phyloP scores from a whole-genome alignment of 2,329 filamentous ascomycete species.

The Phialemonium atrogriseum region DNA sequence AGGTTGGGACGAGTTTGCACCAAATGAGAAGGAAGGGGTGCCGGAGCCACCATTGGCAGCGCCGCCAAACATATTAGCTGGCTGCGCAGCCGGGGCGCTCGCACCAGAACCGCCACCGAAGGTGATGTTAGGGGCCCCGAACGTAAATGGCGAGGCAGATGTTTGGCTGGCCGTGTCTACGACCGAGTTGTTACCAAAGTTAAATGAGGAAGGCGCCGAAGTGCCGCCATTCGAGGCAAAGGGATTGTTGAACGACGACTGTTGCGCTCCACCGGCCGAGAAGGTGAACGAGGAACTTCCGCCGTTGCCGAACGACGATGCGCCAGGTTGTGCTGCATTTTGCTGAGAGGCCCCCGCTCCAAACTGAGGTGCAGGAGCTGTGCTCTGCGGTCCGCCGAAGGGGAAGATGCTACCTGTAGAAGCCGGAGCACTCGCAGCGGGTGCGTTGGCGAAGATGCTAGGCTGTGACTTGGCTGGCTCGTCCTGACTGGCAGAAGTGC shows the following conservation, averaged over 20 bases:
- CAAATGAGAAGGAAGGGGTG: slow-evolving; percentile 6
- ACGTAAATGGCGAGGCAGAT: slow-evolving; percentile 15
- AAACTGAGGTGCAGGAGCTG: slow-evolving; percentile 3
- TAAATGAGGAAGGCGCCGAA: slow-evolving; percentile 22
- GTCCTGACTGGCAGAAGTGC: slow-evolving; percentile 36
- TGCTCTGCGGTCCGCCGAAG: slow-evolving; percentile 8
- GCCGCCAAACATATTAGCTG: slow-evolving; percentile 5
- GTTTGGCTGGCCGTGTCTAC: slow-evolving; percentile 15
- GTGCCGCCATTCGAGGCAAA: slow-evolving; percentile 23
- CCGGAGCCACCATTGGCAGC: slow-evolving; percentile 2
- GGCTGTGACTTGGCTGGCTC: slow-evolving; percentile 11
- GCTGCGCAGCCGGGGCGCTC: slow-evolving; percentile 6
- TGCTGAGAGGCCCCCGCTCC: slow-evolving; percentile 9
- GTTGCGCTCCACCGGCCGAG: slow-evolving; percentile 20
- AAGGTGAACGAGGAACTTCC: slow-evolving; percentile 30
- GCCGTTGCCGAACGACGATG: slow-evolving; percentile 18
- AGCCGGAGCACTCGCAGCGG: slow-evolving; percentile 5
- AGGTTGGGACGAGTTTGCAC: slow-evolving; percentile 12
- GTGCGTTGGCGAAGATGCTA: slow-evolving; percentile 8
- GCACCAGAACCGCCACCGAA: slow-evolving; percentile 24
- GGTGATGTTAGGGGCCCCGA: slow-evolving; percentile 25
- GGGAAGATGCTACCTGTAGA: slow-evolving; percentile 4
- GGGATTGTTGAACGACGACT: slow-evolving; percentile 27
- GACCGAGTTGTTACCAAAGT: slow-evolving; percentile 28
- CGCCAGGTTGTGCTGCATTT: slow-evolving; percentile 7